phyloP scores from a whole-genome alignment of 441 rosid genomes.

The Raphanus hybrid region DNA sequence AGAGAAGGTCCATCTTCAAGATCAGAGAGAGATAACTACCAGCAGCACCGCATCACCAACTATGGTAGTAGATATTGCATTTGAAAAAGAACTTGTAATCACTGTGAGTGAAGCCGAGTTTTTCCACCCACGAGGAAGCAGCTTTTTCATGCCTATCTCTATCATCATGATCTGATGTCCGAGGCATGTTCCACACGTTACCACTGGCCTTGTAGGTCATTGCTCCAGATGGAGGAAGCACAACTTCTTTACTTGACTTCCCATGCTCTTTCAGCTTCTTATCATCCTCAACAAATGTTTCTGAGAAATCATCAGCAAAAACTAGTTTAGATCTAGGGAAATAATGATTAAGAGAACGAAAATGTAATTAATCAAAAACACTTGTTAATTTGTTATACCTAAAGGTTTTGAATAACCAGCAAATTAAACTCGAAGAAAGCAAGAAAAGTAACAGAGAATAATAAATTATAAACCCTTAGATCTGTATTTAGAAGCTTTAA shows the following conservation, averaged over 20 bases:
- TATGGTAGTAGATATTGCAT: background rate
- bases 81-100: constrained; percentile 52
- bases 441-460: background rate
- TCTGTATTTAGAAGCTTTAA: background rate
- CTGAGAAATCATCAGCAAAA: constrained; percentile 25
- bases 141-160: constrained; percentile 6
- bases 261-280: constrained; percentile 10
- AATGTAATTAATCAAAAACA: background rate
- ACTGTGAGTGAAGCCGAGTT: constrained; percentile 43
- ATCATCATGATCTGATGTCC: constrained; percentile 23
- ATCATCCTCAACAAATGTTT: background rate
- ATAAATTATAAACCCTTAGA: background rate
- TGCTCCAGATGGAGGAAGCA: constrained; percentile 47
- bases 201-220: constrained; percentile 47
- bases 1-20: background rate
- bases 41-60: background rate
- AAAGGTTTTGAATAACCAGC: background rate
- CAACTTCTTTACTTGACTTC: background rate
- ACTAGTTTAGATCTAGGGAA: background rate
- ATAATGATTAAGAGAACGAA: background rate
- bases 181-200: constrained; percentile 37
- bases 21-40: background rate
- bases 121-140: constrained; percentile 45
- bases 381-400: background rate
- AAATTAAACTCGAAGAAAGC: background rate